Percentiles rank a stretch among this genome's conserved stretches.
phyloP scores from a whole-genome alignment of 352 stramenopile species.

The Pythium aphanidermatum region DNA sequence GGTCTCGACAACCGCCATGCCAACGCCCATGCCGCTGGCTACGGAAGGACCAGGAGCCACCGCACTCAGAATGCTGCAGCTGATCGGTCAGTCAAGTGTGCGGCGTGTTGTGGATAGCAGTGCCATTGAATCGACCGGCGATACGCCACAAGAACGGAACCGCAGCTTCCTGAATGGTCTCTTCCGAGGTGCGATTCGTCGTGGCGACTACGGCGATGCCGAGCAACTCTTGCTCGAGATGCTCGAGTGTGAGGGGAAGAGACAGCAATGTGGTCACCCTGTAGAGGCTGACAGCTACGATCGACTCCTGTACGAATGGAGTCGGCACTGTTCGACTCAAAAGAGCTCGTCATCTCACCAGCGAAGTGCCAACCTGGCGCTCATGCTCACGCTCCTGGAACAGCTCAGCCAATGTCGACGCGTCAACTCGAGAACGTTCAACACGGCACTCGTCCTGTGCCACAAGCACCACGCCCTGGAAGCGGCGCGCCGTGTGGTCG shows the following conservation, averaged over 20 bases:
- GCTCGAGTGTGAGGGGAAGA: neutral
- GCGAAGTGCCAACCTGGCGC: conserved; percentile 14
- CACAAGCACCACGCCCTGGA: conserved; percentile 37
- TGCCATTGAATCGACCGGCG: too few species aligned
- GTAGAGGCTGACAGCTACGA: conserved; percentile 43
- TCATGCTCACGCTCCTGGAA: conserved; percentile 43
- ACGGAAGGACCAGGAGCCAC: too few species aligned
- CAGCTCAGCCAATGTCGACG: conserved; percentile 35
- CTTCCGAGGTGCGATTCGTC: too few species aligned
- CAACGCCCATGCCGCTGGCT: too few species aligned
- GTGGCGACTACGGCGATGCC: conserved; percentile 13
- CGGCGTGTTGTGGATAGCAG: too few species aligned
- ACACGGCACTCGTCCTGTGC: conserved; percentile 66
- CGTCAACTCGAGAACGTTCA: conserved; percentile 45
- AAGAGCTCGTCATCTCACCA: conserved; percentile 11
- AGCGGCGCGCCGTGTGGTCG: conserved; percentile 28
- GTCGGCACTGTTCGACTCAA: conserved; percentile 1
- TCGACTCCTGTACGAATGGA: conserved; percentile 42
- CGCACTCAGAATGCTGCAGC: too few species aligned
- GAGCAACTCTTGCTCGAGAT: conserved; percentile 5
- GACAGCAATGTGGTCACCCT: neutral
- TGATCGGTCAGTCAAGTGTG: too few species aligned
- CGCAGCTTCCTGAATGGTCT: too few species aligned
- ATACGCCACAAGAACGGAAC: too few species aligned
- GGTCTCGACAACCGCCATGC: too few species aligned